These are phyloP conservation scores for Aspergillus avenaceus DNA, from an alignment of 495 filamentous ascomycete genomes.

Conservation along the genomic window DNA sequence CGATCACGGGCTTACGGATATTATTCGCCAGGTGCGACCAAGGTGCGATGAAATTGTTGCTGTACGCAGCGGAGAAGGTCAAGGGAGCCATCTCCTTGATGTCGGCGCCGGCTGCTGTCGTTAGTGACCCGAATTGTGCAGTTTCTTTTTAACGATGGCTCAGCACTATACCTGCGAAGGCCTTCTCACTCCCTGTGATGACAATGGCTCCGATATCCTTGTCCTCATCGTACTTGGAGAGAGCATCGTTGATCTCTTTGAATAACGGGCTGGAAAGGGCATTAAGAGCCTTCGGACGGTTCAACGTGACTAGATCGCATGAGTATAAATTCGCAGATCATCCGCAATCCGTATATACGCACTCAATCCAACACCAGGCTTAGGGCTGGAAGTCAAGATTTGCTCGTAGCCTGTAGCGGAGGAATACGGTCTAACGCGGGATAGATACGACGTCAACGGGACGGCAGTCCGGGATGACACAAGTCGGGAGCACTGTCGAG, in stretches of 20 bases:
- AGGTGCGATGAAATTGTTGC: constrained; percentile 81
- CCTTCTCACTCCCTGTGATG: constrained; percentile 79
- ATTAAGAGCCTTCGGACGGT: constrained; percentile 92
- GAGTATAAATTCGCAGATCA: constrained; percentile 5
- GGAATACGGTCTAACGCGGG: constrained; percentile 53
- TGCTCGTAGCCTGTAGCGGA: constrained; percentile 68
- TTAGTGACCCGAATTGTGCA: neutral
- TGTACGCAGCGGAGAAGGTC: constrained; percentile 81
- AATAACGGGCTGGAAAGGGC: constrained; percentile 87
- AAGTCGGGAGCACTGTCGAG: constrained; percentile 54
- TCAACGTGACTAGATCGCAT: constrained; percentile 69
- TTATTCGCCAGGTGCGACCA: constrained; percentile 80
- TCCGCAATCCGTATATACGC: constrained; percentile 17
- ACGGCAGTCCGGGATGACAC: constrained; percentile 52
- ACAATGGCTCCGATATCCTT: constrained; percentile 70
- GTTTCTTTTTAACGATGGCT: neutral
- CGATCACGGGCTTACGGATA: constrained; percentile 88
- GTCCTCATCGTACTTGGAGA: constrained; percentile 66
- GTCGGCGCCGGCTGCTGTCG: constrained; percentile 73
- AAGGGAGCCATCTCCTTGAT: constrained; percentile 98
- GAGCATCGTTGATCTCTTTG: constrained; percentile 78
- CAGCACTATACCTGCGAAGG: constrained; percentile 64
- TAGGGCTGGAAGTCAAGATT: constrained; percentile 74
- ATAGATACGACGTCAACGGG: constrained; percentile 41
- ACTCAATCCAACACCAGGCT: constrained; percentile 88